Evolutionary conservation across 179 eudicot genomes (phyloP).

Genomic region (Beta lomatogona): DNA sequence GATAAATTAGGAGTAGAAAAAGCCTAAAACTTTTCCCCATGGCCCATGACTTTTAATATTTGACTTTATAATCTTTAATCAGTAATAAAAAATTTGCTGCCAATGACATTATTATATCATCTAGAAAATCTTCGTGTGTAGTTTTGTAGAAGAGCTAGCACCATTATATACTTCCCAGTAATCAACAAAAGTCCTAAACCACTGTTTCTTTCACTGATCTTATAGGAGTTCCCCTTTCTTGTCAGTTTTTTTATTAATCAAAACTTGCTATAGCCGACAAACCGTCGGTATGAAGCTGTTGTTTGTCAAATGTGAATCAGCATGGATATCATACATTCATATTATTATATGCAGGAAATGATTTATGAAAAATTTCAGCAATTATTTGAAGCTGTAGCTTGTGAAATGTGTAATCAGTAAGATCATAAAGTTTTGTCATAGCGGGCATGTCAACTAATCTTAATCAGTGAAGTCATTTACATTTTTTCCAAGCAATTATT

Average conservation of each 20-base stretch:
- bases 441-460: neutral
- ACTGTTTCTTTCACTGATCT: neutral
- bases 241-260: neutral
- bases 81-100: neutral
- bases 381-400: neutral
- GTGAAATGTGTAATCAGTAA: neutral
- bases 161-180: constrained; percentile 17
- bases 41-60: neutral
- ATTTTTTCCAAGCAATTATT: neutral
- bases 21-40: constrained; percentile 8
- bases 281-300: constrained; percentile 31
- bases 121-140: neutral
- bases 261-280: constrained; percentile 20
- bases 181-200: constrained; percentile 10
- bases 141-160: neutral
- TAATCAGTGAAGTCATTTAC: neutral
- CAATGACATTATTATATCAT: neutral
- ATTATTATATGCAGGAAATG: neutral
- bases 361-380: neutral
- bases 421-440: neutral
- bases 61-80: neutral
- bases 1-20: neutral
- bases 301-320: constrained; percentile 9
- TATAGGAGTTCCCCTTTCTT: neutral
- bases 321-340: neutral